Base-by-base conservation (phyloP, 768 basidiomycete genomes). In the Suillus plorans region DNA sequence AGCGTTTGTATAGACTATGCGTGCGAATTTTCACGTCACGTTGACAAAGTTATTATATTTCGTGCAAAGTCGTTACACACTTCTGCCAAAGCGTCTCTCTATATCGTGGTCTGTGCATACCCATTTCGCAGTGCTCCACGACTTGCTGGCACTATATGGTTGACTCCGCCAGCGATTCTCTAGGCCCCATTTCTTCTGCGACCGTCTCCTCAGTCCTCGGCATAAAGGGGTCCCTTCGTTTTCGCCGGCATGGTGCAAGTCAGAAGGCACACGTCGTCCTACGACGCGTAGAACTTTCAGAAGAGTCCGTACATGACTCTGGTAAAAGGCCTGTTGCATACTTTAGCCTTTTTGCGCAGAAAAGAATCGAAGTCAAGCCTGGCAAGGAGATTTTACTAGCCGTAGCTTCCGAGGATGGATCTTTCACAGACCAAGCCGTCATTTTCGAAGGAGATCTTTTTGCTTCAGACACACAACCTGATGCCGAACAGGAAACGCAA, bases 191-290 rank as follows among this genome's bases (percentile, higher is more conserved):
- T 53, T 62, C 73, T 18, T 63, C 67, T 62, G 71, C 78, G 64
- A 74, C 81, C 41, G 81, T 85, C 70, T 74, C 84, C 47, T 83
- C 88, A 53, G 69, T 88, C 65, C 82, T 91, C 62, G 88, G 88
- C 66, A 77, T 90, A 71, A 85, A 85, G 74, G 85, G 84, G 47
- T 72, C 78, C 59, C 78, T 90, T 70, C 89, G 88, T 70, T 84
- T 91, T 77, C 83, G 86, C 67, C 84, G 82, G 67, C 89, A 90
- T 82, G 84, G 85, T 31, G 82, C 83, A 67, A 85, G 81, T 62
- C 86, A 88, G 70, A 90, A 89, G 73, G 82, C 89, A 34, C 89
- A 91, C 76, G 81, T 88, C 68, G 78, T 90, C 68, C 75, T 91
- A 52, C 81, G 85, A 78, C 88, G 88, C 75, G 88, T 88, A 67